Evolutionary conservation across 2,329 filamentous ascomycete species (phyloP), one percentile per base, ranked within the genome.

Genomic region (Trichophyton verrucosum): DNA sequence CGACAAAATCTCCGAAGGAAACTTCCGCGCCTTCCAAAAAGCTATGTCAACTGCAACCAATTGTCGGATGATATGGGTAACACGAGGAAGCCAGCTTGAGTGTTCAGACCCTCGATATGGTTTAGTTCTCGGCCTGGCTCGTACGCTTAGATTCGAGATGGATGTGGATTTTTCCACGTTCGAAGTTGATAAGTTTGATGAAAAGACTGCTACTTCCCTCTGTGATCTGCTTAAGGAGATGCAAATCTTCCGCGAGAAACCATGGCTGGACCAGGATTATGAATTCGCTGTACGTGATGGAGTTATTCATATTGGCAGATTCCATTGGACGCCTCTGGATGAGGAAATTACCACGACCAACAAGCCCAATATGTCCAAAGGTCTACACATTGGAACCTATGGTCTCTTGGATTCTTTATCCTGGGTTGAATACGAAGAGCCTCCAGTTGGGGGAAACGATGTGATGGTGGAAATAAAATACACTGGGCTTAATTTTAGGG

Each of bases 11-110:
- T 24, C 46, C 0, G 46, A 49, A 7, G 46, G 22, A 13, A 9
- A 49, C 46, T 38, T 30, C 69, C 27, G 66, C 75, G 8, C 13
- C 3, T 58, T 58, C 8, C 33, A 42, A 24, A 24, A 24, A 24
- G 22, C 22, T 24, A 33, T 58, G 3, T 42, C 20, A 7, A 11
- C 24, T 27, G 13, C 5, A n/a, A 5, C 5, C 1, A 4, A 13
- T 27, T 15, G 30, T 1, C 17, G 53, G 17, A 27, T 61, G 24
- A 63, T 42, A 30, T 68, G 27, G 67, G 62, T 62, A 3, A 61
- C 59, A n/a, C n/a, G 8, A 3, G 20, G 46, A 2, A 15, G 15
- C 2, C 58, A 64, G 17, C 38, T 62, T 9, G 17, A 38, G 5
- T 61, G 60, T 30, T 3, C 57, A 8, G 55, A 64, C n/a, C 62